Evolutionary conservation across 805 yeast species (phyloP).

Genomic region (Saccharomycopsis sp.): DNA sequence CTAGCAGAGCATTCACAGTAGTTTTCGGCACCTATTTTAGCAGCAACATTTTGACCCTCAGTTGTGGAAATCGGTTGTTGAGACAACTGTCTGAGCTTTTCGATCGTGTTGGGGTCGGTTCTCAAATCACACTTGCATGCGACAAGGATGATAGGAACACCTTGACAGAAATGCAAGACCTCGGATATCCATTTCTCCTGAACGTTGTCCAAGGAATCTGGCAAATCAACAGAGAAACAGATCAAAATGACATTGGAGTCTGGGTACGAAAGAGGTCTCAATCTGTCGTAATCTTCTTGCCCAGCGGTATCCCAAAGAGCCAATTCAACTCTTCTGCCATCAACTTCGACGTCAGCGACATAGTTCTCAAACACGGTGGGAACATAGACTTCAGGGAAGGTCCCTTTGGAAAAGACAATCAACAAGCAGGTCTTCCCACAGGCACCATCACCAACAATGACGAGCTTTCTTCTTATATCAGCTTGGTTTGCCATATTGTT

Average conservation of each 20-base stretch:
- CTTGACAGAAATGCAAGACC: constrained; percentile 89
- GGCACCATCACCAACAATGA: constrained; percentile 96
- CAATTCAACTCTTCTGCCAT: constrained; percentile 86
- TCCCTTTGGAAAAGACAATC: constrained; percentile 80
- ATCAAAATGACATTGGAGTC: constrained; percentile 87
- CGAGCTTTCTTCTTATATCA: constrained; percentile 62
- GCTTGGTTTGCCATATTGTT: constrained; percentile 36
- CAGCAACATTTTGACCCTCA: constrained; percentile 84
- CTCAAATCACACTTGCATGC: constrained; percentile 91
- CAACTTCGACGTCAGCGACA: constrained; percentile 92
- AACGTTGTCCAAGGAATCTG: constrained; percentile 88
- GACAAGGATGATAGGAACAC: constrained; percentile 85
- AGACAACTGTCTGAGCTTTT: constrained; percentile 64
- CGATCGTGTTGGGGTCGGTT: constrained; percentile 71
- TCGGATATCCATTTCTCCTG: constrained; percentile 96
- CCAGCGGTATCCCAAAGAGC: constrained; percentile 99
- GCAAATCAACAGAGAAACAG: constrained; percentile 85
- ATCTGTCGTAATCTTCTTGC: constrained; percentile 92
- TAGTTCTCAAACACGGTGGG: constrained; percentile 97
- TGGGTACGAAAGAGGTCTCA: constrained; percentile 45
- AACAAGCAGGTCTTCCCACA: constrained; percentile 93
- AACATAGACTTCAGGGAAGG: constrained; percentile 89
- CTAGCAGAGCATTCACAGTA: constrained; percentile 91
- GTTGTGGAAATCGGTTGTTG: constrained; percentile 75
- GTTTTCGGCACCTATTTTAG: constrained; percentile 79